Base-by-base conservation (phyloP, 345 rosid species). In the Salix purpurea region DNA sequence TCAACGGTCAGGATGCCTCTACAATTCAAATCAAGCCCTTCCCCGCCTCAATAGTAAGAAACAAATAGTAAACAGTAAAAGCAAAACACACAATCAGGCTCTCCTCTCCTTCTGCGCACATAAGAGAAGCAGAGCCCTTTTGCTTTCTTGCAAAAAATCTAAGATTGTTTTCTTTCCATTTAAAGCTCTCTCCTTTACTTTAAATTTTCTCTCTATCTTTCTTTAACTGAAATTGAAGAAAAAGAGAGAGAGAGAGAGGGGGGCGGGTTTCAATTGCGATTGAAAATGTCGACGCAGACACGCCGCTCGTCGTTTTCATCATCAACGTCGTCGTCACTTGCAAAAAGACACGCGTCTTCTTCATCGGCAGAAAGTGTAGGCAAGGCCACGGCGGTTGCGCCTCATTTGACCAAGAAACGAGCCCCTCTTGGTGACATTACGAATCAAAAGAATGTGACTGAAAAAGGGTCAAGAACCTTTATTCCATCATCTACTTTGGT, bases 391-490 rank as follows among this genome's bases (percentile, higher is more conserved):
- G 79, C 82, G 19, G 74, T 79, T 52, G 80, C 82, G 26, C 77
- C 90, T 24, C 85, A 82, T 56, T 76, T 74, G 88, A 79, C 86
- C 60, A 91, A 89, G 89, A 89, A 89, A 85, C 86, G 97, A 80
- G 90, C 91, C 21, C 97, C 97, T 18, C 93, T 94, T 32, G 77
- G 86, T 68, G 91, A 94, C 74, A 82, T 94, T 74, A 87, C 94
- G 2, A 94, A 92, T 80, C 89, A 84, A 16, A 92, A 82, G 80
- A 90, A 77, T 23, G 76, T 56, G 44, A 21, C 79, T 66, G 84
- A 58, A 15, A 79, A 73, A 69, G 84, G 60, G 7, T 81, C 87
- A 1, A 87, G 85, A 78, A 65, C 78, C 85, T 81, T 85, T 2
- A 73, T 78, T 69, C 74, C 90, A 5, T 77, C 88, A 28, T 87